phyloP scores from a whole-genome alignment of 306 rosid species.

The Medicago lupulina region DNA sequence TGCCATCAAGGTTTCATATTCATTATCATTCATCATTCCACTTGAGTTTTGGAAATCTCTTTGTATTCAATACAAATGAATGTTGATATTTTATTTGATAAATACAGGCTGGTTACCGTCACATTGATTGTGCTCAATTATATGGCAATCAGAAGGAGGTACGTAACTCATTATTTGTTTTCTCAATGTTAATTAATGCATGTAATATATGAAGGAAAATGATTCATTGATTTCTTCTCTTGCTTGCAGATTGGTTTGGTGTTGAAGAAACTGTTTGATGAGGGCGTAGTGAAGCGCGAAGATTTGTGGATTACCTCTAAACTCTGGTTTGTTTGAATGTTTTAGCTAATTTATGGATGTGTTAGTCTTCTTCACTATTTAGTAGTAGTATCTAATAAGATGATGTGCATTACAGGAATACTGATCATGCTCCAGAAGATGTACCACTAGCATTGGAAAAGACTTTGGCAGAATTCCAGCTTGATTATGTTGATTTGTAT shows the following conservation, averaged over 20 bases:
- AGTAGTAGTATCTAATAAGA: slow-evolving; percentile 1
- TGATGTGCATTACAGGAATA: slow-evolving; percentile 53
- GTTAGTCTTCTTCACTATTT: background rate
- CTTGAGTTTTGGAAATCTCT: background rate
- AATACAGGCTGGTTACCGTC: slow-evolving; percentile 74
- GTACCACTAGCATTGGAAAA: slow-evolving; percentile 69
- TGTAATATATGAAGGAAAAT: background rate
- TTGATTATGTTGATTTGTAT: slow-evolving; percentile 80
- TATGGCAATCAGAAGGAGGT: slow-evolving; percentile 84
- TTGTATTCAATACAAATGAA: too few species aligned
- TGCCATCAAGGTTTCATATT: slow-evolving; percentile 66
- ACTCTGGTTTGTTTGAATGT: slow-evolving; percentile 63
- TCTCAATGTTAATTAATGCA: background rate
- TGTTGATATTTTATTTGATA: slow-evolving; percentile 16
- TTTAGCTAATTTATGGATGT: background rate
- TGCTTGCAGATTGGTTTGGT: slow-evolving; percentile 67
- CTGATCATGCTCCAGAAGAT: slow-evolving; percentile 82
- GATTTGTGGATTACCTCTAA: slow-evolving; percentile 92
- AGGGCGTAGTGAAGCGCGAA: slow-evolving; percentile 79
- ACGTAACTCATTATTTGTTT: slow-evolving; percentile 3
- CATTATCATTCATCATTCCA: background rate
- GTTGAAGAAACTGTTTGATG: slow-evolving; percentile 72
- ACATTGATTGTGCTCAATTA: slow-evolving; percentile 80
- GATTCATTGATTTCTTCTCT: background rate
- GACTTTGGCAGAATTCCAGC: slow-evolving; percentile 76